A percentile compares a stretch with the other conserved stretches of the same genome.
Conservation (phyloP, 768 basidiomycete species). For the Kwoniella bestiolae region DNA sequence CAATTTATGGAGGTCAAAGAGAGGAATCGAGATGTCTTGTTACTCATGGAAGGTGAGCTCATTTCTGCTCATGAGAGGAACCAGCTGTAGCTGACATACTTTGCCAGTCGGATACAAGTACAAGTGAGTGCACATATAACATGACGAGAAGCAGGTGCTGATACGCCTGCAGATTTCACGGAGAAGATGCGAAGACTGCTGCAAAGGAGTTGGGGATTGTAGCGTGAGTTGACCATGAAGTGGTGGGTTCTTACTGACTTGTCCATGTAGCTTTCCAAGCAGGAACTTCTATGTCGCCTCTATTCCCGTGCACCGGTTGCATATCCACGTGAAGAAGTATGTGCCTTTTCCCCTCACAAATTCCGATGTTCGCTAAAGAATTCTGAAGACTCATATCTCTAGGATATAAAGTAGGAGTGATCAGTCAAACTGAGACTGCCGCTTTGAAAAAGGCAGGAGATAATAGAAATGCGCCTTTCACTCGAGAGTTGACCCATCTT, state of each 20-base stretch:
- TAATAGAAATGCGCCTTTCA: slow-evolving; percentile 57
- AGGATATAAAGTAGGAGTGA: slow-evolving; percentile 58
- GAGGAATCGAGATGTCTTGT: slow-evolving; percentile 52
- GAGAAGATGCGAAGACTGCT: slow-evolving; percentile 58
- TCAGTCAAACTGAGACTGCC: slow-evolving; percentile 58
- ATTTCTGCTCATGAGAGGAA: not conserved
- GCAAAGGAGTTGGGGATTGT: slow-evolving; percentile 55
- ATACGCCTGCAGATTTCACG: slow-evolving; percentile 49
- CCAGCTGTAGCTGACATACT: not conserved
- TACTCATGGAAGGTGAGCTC: slow-evolving; percentile 54
- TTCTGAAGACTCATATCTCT: slow-evolving; percentile 52
- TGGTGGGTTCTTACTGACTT: slow-evolving; percentile 7
- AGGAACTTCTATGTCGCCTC: slow-evolving; percentile 58
- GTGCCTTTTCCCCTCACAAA: not conserved
- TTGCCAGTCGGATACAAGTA: slow-evolving; percentile 56
- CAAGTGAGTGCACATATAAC: slow-evolving; percentile 33
- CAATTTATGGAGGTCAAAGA: slow-evolving; percentile 57
- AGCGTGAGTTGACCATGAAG: slow-evolving; percentile 31
- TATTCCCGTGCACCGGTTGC: slow-evolving; percentile 55
- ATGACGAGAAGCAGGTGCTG: slow-evolving; percentile 8
- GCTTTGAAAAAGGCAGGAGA: slow-evolving; percentile 57
- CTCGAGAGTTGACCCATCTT: slow-evolving; percentile 67
- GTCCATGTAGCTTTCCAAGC: slow-evolving; percentile 44
- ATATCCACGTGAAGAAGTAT: slow-evolving; percentile 58
- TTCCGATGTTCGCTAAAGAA: slow-evolving; percentile 1